Evolutionary conservation across 257 asterid genomes (phyloP).

Genomic region (Hygrophila difformis): DNA sequence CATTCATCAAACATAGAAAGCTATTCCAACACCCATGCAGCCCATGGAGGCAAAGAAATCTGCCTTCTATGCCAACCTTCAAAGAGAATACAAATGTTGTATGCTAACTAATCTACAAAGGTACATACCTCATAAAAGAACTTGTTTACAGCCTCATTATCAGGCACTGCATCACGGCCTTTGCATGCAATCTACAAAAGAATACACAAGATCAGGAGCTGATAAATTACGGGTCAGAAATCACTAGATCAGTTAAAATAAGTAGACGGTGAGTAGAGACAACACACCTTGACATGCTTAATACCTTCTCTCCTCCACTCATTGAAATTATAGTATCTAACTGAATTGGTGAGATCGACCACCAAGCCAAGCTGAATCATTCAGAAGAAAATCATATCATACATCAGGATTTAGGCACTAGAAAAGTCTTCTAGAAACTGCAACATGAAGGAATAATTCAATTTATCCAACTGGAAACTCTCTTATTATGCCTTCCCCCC

Average conservation of each 20-base stretch:
- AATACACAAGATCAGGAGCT: too few species aligned
- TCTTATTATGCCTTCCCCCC: too few species aligned
- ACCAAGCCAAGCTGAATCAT: slow-evolving; percentile 83
- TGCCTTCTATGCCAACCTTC: too few species aligned
- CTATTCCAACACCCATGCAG: too few species aligned
- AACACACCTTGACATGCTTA: too few species aligned
- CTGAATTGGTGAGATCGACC: slow-evolving; percentile 94
- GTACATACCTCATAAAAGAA: slow-evolving; percentile 78
- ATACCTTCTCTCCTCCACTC: slow-evolving; percentile 80
- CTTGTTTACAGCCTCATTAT: slow-evolving; percentile 72
- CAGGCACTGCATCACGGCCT: slow-evolving; percentile 99
- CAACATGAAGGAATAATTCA: too few species aligned
- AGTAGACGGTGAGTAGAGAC: slow-evolving; percentile 15
- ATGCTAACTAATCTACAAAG: background rate
- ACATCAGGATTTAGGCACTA: slow-evolving; percentile 14
- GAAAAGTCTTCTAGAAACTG: too few species aligned
- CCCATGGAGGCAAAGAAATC: too few species aligned
- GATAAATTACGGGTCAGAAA: too few species aligned
- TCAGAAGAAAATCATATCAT: slow-evolving; percentile 17
- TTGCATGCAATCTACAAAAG: slow-evolving; percentile 73
- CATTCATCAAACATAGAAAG: too few species aligned
- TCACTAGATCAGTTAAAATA: background rate
- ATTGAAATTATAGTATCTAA: slow-evolving; percentile 58
- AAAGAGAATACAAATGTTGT: too few species aligned
- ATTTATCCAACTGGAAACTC: background rate